These are phyloP conservation scores for Rhododendron kiyosumense DNA, from an alignment of 148 eudicot genomes.

Conservation along the genomic window DNA sequence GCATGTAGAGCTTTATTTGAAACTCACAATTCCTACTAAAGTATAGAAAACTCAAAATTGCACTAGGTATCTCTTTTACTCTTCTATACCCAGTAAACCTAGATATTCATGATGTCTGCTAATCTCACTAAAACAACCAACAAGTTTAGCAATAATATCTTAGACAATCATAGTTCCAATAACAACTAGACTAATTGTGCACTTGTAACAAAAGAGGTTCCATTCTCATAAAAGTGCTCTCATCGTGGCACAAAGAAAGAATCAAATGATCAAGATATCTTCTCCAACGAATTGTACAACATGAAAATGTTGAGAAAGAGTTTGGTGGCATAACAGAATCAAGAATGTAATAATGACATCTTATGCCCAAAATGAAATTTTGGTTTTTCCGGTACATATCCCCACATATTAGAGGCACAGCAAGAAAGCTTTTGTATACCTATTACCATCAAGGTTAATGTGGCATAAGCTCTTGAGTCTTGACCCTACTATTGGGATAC, in stretches of 20 bases:
- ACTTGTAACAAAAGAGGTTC: conserved; percentile 96
- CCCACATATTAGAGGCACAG: neutral
- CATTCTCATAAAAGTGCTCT: conserved; percentile 54
- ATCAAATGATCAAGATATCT: conserved; percentile 89
- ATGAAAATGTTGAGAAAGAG: too few relatives aligned
- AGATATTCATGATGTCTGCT: too few relatives aligned
- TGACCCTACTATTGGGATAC: neutral
- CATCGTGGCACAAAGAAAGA: conserved; percentile 65
- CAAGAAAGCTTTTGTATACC: neutral
- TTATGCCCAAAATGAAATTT: neutral
- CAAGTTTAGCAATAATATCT: neutral
- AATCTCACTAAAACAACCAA: too few relatives aligned
- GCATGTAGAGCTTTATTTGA: too few relatives aligned
- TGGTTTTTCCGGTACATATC: neutral
- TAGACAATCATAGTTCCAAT: neutral
- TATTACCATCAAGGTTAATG: neutral
- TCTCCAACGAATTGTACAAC: conserved; percentile 62
- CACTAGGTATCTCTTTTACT: too few relatives aligned
- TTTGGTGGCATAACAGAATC: neutral
- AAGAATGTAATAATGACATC: too few relatives aligned
- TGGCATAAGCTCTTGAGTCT: neutral
- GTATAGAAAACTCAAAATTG: too few relatives aligned
- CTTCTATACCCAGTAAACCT: too few relatives aligned
- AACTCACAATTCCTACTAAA: too few relatives aligned
- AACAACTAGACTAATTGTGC: neutral